Conservation (phyloP, 2,329 filamentous ascomycete species). For the Chrysoporthe cubensis region DNA sequence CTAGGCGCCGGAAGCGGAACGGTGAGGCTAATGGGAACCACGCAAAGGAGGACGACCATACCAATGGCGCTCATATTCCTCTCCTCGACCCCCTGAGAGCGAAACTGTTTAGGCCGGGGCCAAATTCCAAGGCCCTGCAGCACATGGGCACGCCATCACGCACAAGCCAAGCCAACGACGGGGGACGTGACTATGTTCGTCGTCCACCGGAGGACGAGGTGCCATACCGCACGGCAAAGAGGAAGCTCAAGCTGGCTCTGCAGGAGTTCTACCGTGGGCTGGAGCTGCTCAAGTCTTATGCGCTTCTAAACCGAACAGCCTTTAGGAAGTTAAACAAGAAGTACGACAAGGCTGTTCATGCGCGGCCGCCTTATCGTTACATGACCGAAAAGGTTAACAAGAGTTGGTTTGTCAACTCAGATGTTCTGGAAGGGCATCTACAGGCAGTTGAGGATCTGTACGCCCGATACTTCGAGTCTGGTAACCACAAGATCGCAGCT, state of each 20-base stretch:
- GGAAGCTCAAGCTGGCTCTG: slow-evolving; percentile 86
- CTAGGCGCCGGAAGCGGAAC: slow-evolving; percentile 42
- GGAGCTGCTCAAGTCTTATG: slow-evolving; percentile 90
- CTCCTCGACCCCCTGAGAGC: slow-evolving; percentile 55
- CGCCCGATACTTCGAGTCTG: slow-evolving; percentile 89
- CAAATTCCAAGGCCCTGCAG: slow-evolving; percentile 63
- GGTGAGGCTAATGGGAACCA: slow-evolving; percentile 29
- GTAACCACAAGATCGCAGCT: slow-evolving; percentile 88
- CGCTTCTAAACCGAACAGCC: slow-evolving; percentile 85
- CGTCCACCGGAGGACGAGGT: slow-evolving; percentile 62
- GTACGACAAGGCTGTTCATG: slow-evolving; percentile 88
- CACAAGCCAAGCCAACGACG: slow-evolving; percentile 36
- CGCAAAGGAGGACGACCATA: slow-evolving; percentile 33
- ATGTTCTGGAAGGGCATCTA: slow-evolving; percentile 80
- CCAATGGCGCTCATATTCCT: slow-evolving; percentile 42
- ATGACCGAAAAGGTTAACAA: slow-evolving; percentile 91
- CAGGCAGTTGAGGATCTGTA: slow-evolving; percentile 87
- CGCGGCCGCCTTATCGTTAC: slow-evolving; percentile 76
- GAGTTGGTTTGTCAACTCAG: slow-evolving; percentile 89
- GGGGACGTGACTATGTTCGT: slow-evolving; percentile 55
- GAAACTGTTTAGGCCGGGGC: slow-evolving; percentile 59
- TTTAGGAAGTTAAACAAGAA: slow-evolving; percentile 99
- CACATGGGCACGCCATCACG: slow-evolving; percentile 58
- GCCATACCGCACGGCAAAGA: slow-evolving; percentile 84
- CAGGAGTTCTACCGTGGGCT: slow-evolving; percentile 93